Base-by-base conservation (phyloP, 1,284 basidiomycete species). In the Volvariella surrecta region DNA sequence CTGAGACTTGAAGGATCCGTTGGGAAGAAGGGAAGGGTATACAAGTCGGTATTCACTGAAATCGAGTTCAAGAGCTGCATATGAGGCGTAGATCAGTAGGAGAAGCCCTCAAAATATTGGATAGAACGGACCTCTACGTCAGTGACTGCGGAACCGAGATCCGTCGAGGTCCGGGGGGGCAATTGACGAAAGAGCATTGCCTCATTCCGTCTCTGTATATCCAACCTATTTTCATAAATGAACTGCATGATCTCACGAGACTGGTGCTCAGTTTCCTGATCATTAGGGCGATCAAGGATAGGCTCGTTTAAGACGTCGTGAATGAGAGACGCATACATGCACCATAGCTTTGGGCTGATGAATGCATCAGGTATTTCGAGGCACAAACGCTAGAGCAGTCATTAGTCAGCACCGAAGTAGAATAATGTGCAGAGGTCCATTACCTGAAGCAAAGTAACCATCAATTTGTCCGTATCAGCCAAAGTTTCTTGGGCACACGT, bases 51-150 rank as follows among this genome's bases (percentile, higher is more conserved):
- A 42, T 71, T 72, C 28, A 73, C 73, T 35, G 76, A 79, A 46
- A 93, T 85, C 1, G 86, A 86, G 58, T 93, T 92, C 39, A 94
- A 71, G 46, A 84, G 73, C 85, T 91, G 24, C 3, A 19, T 9
- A 10, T 35, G 13, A 13, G n/a, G 30, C 16, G 21, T 48, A 32
- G 31, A 13, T 37, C 18, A 18, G 43, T 20, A 39, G 31, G 21
- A 32, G 41, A 32, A 31, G n/a, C n/a, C n/a, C n/a, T n/a, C n/a
- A 19, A 17, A 6, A 28, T 28, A 11, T 28, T 35, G 34, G n/a
- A 16, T 15, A 6, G 34, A 8, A 54, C 62, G 50, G 49, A 77
- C 79, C 70, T 87, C 77, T 28, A 92, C 82, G 58, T 90, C 85
- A 3, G 75, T 73, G 45, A 89, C 83, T 41, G 81, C 79, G 47